Base-by-base conservation (phyloP, 1,139 yeast genomes). In the Kodamaea sp. region DNA sequence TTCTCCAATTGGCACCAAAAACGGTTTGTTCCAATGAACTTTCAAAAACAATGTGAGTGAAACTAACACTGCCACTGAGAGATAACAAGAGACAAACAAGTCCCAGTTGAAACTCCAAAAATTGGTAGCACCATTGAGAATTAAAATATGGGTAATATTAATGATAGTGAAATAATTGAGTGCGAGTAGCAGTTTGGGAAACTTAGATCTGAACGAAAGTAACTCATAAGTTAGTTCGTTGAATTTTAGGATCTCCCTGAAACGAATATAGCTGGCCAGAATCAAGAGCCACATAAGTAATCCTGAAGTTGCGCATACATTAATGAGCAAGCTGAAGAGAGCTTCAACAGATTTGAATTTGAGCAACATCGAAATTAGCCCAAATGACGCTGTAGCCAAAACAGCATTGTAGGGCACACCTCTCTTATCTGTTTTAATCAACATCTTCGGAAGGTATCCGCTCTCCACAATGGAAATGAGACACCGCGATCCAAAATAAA, bases 401-500 rank as follows among this genome's bases (percentile, higher is more conserved):
- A 55, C 48, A 1, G 61, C 49, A 15, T 29, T 11, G 15, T 40
- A 46, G 2, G 61, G 59, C 3, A 53, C 53, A 6, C 56, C 57
- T 2, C 20, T 11, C 7, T 14, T 7, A 15, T 32, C 37, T 13
- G 45, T 43, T 7, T 23, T 19, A 39, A 24, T 29, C 41, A 35
- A 35, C 32, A 12, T 7, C 15, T 10, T 26, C 29, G 38, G 27
- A 24, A 14, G 9, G 31, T 13, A 23, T 5, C 33, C 39, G 22
- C 37, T 27, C 29, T 51, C 53, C 3, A 43, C 45, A 31, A 56
- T 44, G 4, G 59, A 46, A 13, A 50, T 35, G 18, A 57, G 41
- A 29, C 55, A 53, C 22, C 61, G 31, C 11, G 60, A 53, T 1
- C 62, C 61, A 36, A 53, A 53, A 41, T 55, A 55, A 7, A 57